Percentiles rank a stretch among this genome's conserved stretches.
phyloP scores from a whole-genome alignment of 768 basidiomycete genomes.

The Glaciozyma antarctica region DNA sequence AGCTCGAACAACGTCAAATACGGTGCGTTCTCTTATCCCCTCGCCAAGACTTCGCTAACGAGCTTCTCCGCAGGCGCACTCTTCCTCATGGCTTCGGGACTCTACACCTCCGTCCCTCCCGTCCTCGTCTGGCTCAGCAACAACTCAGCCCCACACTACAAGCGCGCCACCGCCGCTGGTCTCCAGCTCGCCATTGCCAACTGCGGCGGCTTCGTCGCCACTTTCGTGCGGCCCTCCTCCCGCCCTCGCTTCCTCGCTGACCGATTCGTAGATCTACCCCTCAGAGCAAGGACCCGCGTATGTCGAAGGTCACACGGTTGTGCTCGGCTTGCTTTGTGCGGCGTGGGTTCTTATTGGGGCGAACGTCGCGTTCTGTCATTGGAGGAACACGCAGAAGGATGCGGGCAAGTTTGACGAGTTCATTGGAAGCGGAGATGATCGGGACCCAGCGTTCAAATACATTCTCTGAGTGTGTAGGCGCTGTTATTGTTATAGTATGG shows the following conservation, averaged over 20 bases:
- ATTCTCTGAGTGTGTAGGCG: slow-evolving; percentile 2
- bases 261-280: not conserved
- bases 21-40: not conserved
- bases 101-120: not conserved
- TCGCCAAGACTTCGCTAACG: not conserved
- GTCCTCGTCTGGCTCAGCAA: not conserved
- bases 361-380: not conserved
- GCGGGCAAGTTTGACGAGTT: not conserved
- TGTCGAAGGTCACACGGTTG: not conserved
- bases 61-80: not conserved
- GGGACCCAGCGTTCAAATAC: not conserved
- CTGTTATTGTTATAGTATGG: no score
- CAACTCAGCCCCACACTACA: not conserved
- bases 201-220: not conserved
- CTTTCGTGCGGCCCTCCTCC: not conserved
- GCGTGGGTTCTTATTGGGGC: not conserved
- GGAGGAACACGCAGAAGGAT: not conserved
- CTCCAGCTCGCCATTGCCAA: not conserved
- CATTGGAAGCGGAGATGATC: not conserved
- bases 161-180: not conserved
- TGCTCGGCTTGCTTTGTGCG: not conserved
- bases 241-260: not conserved
- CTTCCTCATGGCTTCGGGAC: not conserved
- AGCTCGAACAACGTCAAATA: not conserved
- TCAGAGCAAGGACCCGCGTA: not conserved